These are phyloP conservation scores for Breynia disticha DNA, from an alignment of 441 rosid genomes.

Conservation along the genomic window DNA sequence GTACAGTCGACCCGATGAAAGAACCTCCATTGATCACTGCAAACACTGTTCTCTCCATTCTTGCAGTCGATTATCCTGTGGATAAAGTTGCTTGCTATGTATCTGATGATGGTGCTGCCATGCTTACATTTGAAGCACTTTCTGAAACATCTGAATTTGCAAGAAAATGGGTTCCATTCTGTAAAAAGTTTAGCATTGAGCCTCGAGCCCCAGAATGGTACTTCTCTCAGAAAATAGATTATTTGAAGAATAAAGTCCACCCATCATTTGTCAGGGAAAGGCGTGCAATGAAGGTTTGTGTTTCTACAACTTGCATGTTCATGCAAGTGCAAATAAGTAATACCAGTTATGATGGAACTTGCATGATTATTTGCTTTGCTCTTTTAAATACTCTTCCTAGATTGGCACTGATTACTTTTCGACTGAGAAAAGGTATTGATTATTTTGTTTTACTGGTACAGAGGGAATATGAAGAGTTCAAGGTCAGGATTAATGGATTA, in stretches of 20 bases:
- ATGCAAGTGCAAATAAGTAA: neutral
- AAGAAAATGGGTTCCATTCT: conserved; percentile 77
- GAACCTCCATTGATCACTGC: conserved; percentile 84
- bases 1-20: conserved; percentile 75
- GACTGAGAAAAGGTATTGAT: neutral
- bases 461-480: conserved; percentile 82
- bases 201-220: conserved; percentile 92
- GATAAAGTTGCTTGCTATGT: conserved; percentile 76
- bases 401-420: neutral
- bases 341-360: neutral
- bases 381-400: neutral
- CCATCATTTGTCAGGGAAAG: conserved; percentile 66
- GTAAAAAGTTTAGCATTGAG: conserved; percentile 54
- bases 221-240: conserved; percentile 64
- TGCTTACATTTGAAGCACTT: conserved; percentile 79
- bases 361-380: neutral
- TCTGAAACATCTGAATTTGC: conserved; percentile 81
- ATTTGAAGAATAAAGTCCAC: conserved; percentile 62
- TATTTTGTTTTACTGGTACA: conserved; percentile 16
- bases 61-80: conserved; percentile 74
- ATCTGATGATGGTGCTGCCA: conserved; percentile 84
- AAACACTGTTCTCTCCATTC: conserved; percentile 72
- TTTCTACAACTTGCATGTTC: neutral
- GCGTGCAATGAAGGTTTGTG: conserved; percentile 55
- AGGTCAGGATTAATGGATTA: conserved; percentile 60